A percentile compares a stretch with the other conserved stretches of the same genome.
Conservation (phyloP, 352 stramenopile genomes). For the Globisporangium rhizosaccharum region DNA sequence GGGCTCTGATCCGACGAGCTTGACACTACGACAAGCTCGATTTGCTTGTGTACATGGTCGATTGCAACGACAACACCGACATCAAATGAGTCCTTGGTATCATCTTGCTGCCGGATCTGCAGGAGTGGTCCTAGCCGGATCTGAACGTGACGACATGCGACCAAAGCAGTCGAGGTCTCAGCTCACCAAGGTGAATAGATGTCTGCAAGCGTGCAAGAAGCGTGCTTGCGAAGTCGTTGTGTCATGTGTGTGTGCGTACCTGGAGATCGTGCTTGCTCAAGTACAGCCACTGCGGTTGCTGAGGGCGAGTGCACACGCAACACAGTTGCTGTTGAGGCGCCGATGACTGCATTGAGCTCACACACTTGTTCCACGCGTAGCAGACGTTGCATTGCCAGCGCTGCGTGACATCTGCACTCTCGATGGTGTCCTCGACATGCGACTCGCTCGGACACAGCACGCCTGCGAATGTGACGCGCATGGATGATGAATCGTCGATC, state of each 20-base stretch:
- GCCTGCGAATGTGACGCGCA: constrained; percentile 7
- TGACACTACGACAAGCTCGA: constrained; percentile 18
- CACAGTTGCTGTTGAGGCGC: background rate
- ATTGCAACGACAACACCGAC: constrained; percentile 18
- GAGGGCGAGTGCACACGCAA: constrained; percentile 16
- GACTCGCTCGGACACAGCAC: constrained; percentile 4
- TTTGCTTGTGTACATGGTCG: constrained; percentile 15
- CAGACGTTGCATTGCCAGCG: constrained; percentile 20
- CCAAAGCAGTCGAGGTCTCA: background rate
- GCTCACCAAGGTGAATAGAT: no score
- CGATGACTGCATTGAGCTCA: background rate
- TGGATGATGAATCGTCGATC: background rate
- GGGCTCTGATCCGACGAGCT: background rate
- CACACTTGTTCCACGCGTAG: constrained; percentile 11
- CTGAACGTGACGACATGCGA: background rate
- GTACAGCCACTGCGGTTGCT: constrained; percentile 22
- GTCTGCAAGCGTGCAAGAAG: no score
- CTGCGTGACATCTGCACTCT: background rate
- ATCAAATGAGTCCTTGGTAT: no score
- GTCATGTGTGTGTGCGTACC: constrained; percentile 9
- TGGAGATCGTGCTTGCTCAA: constrained; percentile 17
- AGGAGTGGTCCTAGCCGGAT: constrained; percentile 22
- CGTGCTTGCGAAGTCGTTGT: no score
- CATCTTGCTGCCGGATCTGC: background rate
- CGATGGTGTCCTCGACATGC: background rate